A percentile compares a stretch with the other conserved stretches of the same genome.
These are phyloP conservation scores for Alternaria conjuncta DNA, from an alignment of 2,329 filamentous ascomycete species.

Conservation along the genomic window DNA sequence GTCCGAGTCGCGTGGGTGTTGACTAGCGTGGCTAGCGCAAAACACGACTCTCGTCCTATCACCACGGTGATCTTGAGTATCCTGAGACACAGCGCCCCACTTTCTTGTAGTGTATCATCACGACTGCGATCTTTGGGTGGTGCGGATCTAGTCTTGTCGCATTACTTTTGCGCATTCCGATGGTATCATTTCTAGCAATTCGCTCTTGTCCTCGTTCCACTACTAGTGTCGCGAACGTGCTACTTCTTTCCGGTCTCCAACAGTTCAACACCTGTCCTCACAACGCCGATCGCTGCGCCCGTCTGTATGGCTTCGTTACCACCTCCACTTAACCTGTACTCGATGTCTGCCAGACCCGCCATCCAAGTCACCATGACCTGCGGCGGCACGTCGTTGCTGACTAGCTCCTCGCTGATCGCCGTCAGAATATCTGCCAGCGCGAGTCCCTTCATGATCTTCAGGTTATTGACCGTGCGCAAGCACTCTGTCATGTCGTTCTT, in stretches of 20 bases:
- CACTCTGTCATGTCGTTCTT: constrained; percentile 90
- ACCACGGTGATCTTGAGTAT: constrained; percentile 2
- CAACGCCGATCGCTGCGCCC: constrained; percentile 86
- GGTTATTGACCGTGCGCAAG: constrained; percentile 81
- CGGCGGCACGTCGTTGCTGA: constrained; percentile 80
- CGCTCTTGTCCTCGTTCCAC: neutral
- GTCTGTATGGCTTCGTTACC: constrained; percentile 90
- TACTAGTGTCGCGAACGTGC: neutral
- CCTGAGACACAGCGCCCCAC: constrained; percentile 9
- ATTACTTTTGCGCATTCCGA: neutral
- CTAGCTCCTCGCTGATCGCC: constrained; percentile 80
- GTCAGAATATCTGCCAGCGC: constrained; percentile 95
- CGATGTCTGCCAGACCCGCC: constrained; percentile 87
- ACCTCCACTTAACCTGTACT: constrained; percentile 87
- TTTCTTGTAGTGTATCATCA: neutral
- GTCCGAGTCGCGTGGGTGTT: constrained; percentile 13
- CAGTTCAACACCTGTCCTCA: constrained; percentile 85
- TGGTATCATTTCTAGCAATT: constrained; percentile 16
- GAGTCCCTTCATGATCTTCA: constrained; percentile 85
- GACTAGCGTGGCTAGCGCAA: constrained; percentile 17
- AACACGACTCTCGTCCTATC: constrained; percentile 12
- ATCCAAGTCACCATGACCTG: constrained; percentile 92
- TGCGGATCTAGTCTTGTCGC: neutral
- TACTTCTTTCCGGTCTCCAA: constrained; percentile 39
- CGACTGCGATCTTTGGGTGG: neutral